These are phyloP conservation scores for Citrus sp. DNA, from an alignment of 345 rosid genomes.

Conservation along the genomic window DNA sequence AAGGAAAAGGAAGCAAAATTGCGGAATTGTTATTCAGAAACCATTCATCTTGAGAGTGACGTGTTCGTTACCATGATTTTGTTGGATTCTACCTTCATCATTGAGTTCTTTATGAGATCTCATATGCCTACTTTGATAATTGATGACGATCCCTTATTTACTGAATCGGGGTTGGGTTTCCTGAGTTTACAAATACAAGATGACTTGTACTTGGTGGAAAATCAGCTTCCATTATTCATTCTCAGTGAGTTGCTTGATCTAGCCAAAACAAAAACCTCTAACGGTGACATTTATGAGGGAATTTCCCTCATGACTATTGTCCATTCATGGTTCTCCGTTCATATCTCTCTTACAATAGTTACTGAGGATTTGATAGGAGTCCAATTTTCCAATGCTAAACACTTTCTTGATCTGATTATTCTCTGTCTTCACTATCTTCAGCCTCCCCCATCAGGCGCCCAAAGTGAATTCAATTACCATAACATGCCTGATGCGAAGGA, in stretches of 20 bases:
- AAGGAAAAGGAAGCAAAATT: neutral
- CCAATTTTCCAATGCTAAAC: too few relatives aligned
- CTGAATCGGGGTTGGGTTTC: neutral
- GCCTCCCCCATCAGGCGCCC: too few relatives aligned
- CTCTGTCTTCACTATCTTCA: too few relatives aligned
- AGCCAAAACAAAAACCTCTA: neutral
- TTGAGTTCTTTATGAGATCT: neutral
- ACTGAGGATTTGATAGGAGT: too few relatives aligned
- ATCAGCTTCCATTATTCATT: slow-evolving; percentile 30
- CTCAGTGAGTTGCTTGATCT: slow-evolving; percentile 4
- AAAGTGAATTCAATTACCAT: accelerated
- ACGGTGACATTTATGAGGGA: neutral
- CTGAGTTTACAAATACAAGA: neutral
- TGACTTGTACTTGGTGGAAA: slow-evolving; percentile 24
- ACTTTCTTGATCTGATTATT: too few relatives aligned
- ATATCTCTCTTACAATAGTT: too few relatives aligned
- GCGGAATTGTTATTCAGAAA: slow-evolving; percentile 3
- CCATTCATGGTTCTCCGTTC: too few relatives aligned
- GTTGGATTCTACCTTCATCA: slow-evolving; percentile 13
- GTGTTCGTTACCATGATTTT: slow-evolving; percentile 18
- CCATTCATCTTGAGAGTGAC: neutral
- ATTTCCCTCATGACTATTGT: neutral
- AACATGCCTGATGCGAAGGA: too few relatives aligned
- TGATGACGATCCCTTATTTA: neutral
- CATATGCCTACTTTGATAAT: accelerated